A percentile compares a stretch with the other conserved stretches of the same genome.
Evolutionary conservation across 106 monocot species (phyloP).

Genomic region (Apostasia ramifera): DNA sequence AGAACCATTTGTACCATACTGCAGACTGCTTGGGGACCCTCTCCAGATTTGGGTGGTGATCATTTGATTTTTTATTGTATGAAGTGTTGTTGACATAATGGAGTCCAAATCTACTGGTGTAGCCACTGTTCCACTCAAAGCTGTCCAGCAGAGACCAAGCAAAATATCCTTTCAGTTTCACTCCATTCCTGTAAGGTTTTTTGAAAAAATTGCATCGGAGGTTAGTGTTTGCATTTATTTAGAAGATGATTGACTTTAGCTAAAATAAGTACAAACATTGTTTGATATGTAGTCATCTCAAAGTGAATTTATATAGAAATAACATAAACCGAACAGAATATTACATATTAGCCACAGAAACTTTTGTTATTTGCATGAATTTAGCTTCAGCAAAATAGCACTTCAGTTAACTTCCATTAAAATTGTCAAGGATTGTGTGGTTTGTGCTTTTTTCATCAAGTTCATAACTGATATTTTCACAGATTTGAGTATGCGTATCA

Average conservation of each 20-base stretch:
- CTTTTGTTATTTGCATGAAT: neutral
- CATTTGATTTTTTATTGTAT: too few species aligned
- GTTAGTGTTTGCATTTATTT: too few species aligned
- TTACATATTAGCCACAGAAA: neutral
- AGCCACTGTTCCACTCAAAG: conserved; percentile 14
- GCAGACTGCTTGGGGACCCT: neutral
- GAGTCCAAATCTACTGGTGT: conserved; percentile 9
- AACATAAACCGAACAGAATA: neutral
- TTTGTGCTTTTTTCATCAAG: neutral
- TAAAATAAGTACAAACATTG: too few species aligned
- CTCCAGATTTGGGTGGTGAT: neutral
- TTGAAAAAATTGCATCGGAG: too few species aligned
- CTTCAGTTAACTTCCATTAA: neutral
- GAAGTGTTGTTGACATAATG: neutral
- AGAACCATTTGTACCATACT: neutral
- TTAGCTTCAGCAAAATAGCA: neutral
- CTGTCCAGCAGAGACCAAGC: conserved; percentile 17
- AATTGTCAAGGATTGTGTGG: neutral
- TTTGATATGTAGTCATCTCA: too few species aligned
- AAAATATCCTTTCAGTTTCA: conserved; percentile 11
- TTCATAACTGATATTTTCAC: neutral
- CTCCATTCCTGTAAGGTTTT: neutral
- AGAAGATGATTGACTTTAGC: too few species aligned
- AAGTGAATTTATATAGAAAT: neutral
- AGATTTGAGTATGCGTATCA: neutral